Evolutionary conservation across 805 yeast species (phyloP).

Genomic region (Starmerella bacillaris): DNA sequence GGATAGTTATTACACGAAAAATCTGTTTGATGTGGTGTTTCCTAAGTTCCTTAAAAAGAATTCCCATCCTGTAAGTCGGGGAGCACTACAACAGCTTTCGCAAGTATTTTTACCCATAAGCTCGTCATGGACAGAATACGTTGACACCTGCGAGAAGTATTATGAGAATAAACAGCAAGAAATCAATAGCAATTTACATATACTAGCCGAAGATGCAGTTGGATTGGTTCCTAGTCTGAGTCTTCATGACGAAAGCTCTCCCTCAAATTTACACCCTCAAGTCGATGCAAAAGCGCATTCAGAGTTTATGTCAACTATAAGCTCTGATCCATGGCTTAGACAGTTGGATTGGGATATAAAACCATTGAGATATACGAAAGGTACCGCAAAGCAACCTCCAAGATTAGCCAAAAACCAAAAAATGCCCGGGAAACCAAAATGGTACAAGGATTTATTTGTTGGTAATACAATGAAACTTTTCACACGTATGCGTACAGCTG

Average conservation of each 20-base stretch:
- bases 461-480: conserved; percentile 37
- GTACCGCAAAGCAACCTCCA: conserved; percentile 32
- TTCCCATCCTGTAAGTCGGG: conserved; percentile 90
- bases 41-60: conserved; percentile 50
- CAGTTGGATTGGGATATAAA: conserved; percentile 77
- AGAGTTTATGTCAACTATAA: conserved; percentile 27
- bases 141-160: conserved; percentile 46
- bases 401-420: conserved; percentile 42
- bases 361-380: conserved; percentile 48
- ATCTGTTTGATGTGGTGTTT: conserved; percentile 46
- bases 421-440: conserved; percentile 78
- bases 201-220: conserved; percentile 44
- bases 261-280: too few relatives aligned
- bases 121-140: conserved; percentile 50
- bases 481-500: conserved; percentile 55
- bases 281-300: too few relatives aligned
- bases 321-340: conserved; percentile 65
- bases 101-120: conserved; percentile 65
- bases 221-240: too few relatives aligned
- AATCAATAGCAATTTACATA: conserved; percentile 41
- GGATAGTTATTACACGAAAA: conserved; percentile 63
- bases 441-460: conserved; percentile 55
- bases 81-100: conserved; percentile 61
- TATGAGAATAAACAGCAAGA: conserved; percentile 41
- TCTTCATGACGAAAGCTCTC: too few relatives aligned